Base-by-base conservation (phyloP, 2,329 filamentous ascomycete species). In the Lasiodiplodia theobromae region DNA sequence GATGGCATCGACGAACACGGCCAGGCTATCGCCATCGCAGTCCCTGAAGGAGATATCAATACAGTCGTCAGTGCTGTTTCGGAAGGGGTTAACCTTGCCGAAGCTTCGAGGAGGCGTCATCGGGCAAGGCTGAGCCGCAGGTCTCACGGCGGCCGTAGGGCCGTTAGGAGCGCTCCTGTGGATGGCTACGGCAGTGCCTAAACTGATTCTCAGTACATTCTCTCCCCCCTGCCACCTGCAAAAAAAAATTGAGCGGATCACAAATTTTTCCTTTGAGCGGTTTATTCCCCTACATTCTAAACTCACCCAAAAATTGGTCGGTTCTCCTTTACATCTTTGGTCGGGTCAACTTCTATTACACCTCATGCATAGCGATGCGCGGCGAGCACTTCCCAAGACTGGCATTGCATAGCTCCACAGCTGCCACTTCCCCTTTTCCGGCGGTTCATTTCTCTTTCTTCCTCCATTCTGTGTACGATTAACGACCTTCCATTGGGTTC, bases 301-400 rank as follows among this genome's bases (percentile, higher is more conserved):
- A 18, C 47, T 31, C 44, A 18, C 25, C 28, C 10, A 18, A n/a
- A 62, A 47, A 64, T 64, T 64, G 60, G 8, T 38, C 60, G 47
- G 60, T 8, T 34, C 47, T 64, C 52, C 21, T 38, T 52, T 47
- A 34, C 31, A 34, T 34, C 31, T 6, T 34, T 34, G 31, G 31
- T 34, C 31, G 31, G 31, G 31, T 34, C 31, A 34, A 34, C 31
- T 34, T 34, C 31, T 34, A 34, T 52, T 16, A 38, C n/a, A 40
- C 28, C 18, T 23, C 47, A 64, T 52, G 60, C 60, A 52, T 64
- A 64, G 60, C 60, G 60, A 64, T 64, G 44, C 28, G n/a, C 60
- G 44, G 47, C 44, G 12, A 64, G 60, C 47, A 14, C 28, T 52
- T 47, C 47, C 21, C 18, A 52, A 64, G 60, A 64, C 47, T 52